phyloP scores from a whole-genome alignment of 169 alveolate species.

The Blepharisma undulans region DNA sequence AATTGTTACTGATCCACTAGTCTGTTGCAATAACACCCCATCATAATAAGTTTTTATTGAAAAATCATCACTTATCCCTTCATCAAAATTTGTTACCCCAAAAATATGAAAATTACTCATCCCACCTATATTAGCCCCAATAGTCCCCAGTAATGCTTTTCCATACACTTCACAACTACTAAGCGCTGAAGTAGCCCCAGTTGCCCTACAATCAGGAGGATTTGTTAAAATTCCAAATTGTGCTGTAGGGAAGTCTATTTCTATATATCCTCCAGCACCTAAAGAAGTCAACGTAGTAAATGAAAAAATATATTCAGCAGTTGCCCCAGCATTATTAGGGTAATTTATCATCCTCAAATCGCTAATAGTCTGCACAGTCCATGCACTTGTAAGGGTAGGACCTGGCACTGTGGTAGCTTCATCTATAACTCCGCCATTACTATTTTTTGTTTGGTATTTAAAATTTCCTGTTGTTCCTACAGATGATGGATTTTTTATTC shows the following conservation, averaged over 20 bases:
- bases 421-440: not conserved
- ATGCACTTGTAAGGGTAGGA: not conserved
- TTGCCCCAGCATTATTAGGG: conserved; percentile 29
- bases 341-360: not conserved
- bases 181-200: not conserved
- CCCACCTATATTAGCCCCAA: too few species aligned
- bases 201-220: not conserved
- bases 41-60: not conserved
- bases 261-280: not conserved
- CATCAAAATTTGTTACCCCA: not conserved
- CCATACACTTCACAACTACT: not conserved
- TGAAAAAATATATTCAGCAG: conserved; percentile 15
- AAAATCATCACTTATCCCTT: not conserved
- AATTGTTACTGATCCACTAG: not conserved
- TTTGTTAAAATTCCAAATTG: not conserved
- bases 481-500: conserved; percentile 15
- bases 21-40: not conserved
- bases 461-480: not conserved
- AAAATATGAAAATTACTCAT: not conserved
- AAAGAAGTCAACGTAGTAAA: not conserved
- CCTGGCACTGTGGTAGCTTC: not conserved
- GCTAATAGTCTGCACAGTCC: not conserved
- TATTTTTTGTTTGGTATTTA: not conserved
- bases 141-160: not conserved
- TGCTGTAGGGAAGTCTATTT: not conserved